phyloP scores from a whole-genome alignment of 805 yeast species.

The Danielia reshetovae region DNA sequence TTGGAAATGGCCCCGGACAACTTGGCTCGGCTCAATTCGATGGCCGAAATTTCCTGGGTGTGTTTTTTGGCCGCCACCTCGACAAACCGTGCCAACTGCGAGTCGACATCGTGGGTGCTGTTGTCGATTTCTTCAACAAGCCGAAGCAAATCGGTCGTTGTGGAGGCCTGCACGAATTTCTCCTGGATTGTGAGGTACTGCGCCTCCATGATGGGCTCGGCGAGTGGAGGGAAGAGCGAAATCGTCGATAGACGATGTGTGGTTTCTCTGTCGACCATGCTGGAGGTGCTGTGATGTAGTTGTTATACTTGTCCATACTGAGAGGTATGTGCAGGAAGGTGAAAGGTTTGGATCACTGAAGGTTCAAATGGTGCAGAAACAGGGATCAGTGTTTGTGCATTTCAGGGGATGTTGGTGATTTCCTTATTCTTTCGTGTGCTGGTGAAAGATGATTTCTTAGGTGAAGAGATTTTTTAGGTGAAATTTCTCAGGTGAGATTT shows the following conservation, averaged over 20 bases:
- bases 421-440: too few relatives aligned
- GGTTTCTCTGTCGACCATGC: conserved; percentile 1
- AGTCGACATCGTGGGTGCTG: conserved; percentile 21
- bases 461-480: too few relatives aligned
- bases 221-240: conserved; percentile 9
- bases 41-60: conserved; percentile 36
- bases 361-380: too few relatives aligned
- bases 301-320: too few relatives aligned
- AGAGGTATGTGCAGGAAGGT: too few relatives aligned
- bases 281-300: too few relatives aligned
- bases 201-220: conserved; percentile 5
- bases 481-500: too few relatives aligned
- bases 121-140: conserved; percentile 27
- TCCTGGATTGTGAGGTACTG: conserved; percentile 6
- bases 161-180: conserved; percentile 19
- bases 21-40: conserved; percentile 61
- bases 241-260: conserved; percentile 5
- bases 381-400: too few relatives aligned
- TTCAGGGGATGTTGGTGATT: too few relatives aligned
- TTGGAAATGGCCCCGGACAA: conserved; percentile 56
- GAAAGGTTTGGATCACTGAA: too few relatives aligned
- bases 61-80: conserved; percentile 25
- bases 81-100: conserved; percentile 23
- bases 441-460: too few relatives aligned
- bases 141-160: conserved; percentile 26